Percentiles rank a stretch among this genome's conserved stretches.
These are phyloP conservation scores for Alternaria solani DNA, from an alignment of 2,329 filamentous ascomycete genomes.

Conservation along the genomic window DNA sequence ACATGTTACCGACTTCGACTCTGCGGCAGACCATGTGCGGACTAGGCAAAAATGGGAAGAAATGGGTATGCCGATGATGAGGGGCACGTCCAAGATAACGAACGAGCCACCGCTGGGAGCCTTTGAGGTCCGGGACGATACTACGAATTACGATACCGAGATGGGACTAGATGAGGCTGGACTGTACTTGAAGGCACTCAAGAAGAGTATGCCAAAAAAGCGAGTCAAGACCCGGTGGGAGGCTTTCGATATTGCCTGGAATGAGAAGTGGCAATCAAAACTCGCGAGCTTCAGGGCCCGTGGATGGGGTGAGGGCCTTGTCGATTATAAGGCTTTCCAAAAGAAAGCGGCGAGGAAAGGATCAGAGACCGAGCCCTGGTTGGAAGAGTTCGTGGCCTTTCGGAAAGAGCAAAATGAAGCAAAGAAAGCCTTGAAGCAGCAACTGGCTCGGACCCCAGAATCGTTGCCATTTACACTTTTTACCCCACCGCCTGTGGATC, in stretches of 20 bases:
- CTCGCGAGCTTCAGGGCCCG: conserved; percentile 9
- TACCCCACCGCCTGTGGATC: conserved; percentile 32
- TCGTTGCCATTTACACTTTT: conserved; percentile 26
- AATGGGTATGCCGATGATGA: conserved; percentile 74
- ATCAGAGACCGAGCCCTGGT: conserved; percentile 6
- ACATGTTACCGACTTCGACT: conserved; percentile 87
- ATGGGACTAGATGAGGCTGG: conserved; percentile 40
- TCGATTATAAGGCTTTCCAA: conserved; percentile 4
- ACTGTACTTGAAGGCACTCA: conserved; percentile 36
- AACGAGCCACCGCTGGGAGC: conserved; percentile 31
- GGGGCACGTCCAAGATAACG: conserved; percentile 33
- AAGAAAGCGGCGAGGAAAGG: neutral
- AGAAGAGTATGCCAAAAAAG: conserved; percentile 26
- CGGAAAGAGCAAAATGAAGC: conserved; percentile 4
- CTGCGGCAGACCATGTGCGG: conserved; percentile 80
- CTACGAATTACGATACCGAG: conserved; percentile 39
- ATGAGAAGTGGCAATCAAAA: conserved; percentile 14
- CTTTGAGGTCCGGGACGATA: conserved; percentile 45
- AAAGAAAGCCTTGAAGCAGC: conserved; percentile 20
- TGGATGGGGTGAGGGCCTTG: conserved; percentile 6
- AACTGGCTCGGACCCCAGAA: conserved; percentile 28
- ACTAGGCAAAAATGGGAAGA: conserved; percentile 88
- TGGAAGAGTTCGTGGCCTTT: conserved; percentile 9
- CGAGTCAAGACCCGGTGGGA: conserved; percentile 3
- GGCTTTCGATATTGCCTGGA: conserved; percentile 12